Evolutionary conservation across 805 yeast species (phyloP), one percentile per base, ranked within the genome.

Genomic region (Yarrowia sp.): DNA sequence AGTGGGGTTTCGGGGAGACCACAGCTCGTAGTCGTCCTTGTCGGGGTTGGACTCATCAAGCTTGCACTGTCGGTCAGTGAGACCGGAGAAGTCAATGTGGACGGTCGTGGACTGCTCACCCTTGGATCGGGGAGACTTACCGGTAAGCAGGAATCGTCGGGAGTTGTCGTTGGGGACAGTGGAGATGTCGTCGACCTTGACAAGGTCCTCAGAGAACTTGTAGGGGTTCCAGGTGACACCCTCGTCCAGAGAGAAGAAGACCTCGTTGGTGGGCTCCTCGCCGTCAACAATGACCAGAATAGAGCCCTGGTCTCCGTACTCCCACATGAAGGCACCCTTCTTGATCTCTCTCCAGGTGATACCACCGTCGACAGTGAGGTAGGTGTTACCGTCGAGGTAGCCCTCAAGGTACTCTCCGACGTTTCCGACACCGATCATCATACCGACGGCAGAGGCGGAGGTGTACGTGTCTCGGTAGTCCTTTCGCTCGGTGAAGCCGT

Each of bases 111-210:
- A 81, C 39, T 75, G 69, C 14, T 72, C 78, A 35, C 81, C 85
- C 36, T 74, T 72, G 9, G 77, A 71, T 14, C 78, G 72, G 9
- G 81, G 80, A 8, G 80, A 73, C 63, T 73, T 73, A 0, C 82
- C 85, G 66, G 91, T 80, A 4, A 94, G 71, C 49, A 89, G 68
- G 70, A 94, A 91, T 68, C 85, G 85, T 64, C 91, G 76, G 3
- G 96, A 84, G n/a, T 90, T 88, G 72, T 93, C 98, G 1, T 90
- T 81, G 4, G 98, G 98, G 32, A 90, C 91, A 0, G 98, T 93
- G 0, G 90, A 41, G 24, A 58, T 41, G 69, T 94, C 97, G 39
- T 77, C 71, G 2, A 92, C 82, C 10, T 73, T 68, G 4, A 88
- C 81, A 6, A 80, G 74, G 4, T 78, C 79, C 0, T 84, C 84